Evolutionary conservation across 2,329 filamentous ascomycete genomes (phyloP), one percentile per base, ranked within the genome.

Genomic region (Paracoccidioides lutzii): DNA sequence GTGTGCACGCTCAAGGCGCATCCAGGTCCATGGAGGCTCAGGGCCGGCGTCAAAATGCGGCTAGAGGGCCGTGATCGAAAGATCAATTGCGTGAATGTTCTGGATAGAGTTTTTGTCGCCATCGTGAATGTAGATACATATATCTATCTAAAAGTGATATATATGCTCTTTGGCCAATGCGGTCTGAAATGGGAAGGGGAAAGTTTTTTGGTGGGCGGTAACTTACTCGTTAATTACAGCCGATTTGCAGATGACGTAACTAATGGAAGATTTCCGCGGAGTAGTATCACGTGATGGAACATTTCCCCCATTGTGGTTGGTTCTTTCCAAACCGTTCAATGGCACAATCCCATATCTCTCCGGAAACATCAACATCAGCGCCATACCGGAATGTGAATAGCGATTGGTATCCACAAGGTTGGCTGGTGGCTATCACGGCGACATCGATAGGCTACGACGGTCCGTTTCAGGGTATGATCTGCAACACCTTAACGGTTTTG

Each of bases 1-100:
- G 30, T 74, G 59, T 75, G 72, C 35, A 76, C 64, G 55, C 62
- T 67, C 66, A 73, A 70, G 56, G 66, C 68, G 9, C 37, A 51
- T 9, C 30, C 32, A n/a, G 52, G 40, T 10, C 30, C 10, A 40
- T 12, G 8, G 52, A 4, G 22, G 38, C 52, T 12, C 32, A 43
- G 30, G 42, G 43, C 52, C 5, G 53, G 32, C 10, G 22, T 28
- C 14, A 32, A 40, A 37, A 54, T 28, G 12, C 52, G 33, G 12
- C 33, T 15, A 15, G 42, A 33, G 7, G 52, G 30, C 10, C 54
- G 54, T n/a, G 54, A 45, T 35, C 33, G 40, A 37, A 52, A 33
- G 45, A 55, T 30, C 33, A 44, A 48, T 6, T 44, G 32, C 12
- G n/a, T 22, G 22, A 54, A 46, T 41, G 53, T 22, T 14, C 44